Base-by-base conservation (phyloP, 495 filamentous ascomycete species). In the Penicillium turbatum region DNA sequence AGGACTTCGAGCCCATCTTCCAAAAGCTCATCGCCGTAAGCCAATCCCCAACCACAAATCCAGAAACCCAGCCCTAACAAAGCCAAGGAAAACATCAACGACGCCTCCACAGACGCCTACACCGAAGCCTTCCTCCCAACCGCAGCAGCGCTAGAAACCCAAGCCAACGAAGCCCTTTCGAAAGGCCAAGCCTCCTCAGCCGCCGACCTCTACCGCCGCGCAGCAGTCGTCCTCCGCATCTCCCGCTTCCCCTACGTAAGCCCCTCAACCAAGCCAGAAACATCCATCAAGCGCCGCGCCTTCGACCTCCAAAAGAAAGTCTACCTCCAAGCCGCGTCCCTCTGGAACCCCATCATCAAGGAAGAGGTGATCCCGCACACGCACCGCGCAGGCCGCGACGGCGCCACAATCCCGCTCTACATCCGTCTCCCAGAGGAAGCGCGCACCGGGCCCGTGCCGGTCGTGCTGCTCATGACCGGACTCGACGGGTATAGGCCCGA, bases 401-500 rank as follows among this genome's bases (percentile, higher is more conserved):
- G 78, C n/a, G 37, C 65, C 1, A n/a, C 61, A 2, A 85, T 92
- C 50, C 85, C 86, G 3, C 65, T 86, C 8, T 87, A 86, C 61
- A 66, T 87, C 36, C 81, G 86, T 9, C 53, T 83, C 0, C 87
- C 88, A 0, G 55, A 64, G 15, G 56, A 59, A 36, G 77, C 74
- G 0, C 56, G 67, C 2, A 53, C 57, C 0, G 48, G 58, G 6
- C 78, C 72, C 4, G 72, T 72, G 2, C 86, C 88, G 0, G 72
- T 79, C 4, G 80, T 92, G 4, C 68, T 92, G 16, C 75, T 90
- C 30, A 78, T 90, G 71, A 89, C 85, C 0, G 88, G 88, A 0
- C 73, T 92, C 12, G 88, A 92, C 58, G 88, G 88, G 9, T 90
- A 92, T 61, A 71, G 88, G 12, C 86, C 87, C 0, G 88, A 92